Base-by-base conservation (phyloP, 1,284 basidiomycete genomes). In the Thelephora terrestris region DNA sequence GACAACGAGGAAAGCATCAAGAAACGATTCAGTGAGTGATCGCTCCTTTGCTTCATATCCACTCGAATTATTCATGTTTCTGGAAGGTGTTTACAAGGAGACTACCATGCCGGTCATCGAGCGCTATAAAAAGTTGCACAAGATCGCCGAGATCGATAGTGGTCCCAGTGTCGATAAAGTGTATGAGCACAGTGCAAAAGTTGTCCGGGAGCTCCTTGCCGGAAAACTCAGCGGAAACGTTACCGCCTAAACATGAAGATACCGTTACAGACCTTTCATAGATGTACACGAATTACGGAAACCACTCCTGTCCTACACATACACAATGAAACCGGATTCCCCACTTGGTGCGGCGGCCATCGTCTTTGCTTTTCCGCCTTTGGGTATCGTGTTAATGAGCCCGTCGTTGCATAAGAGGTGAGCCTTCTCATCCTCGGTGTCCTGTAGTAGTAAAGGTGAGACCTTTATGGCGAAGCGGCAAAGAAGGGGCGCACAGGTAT, bases 51-150 rank as follows among this genome's bases (percentile, higher is more conserved):
- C 49, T 3, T 10, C 20, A 29, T 44, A 37, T 49, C 7, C 2
- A 5, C 25, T 20, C 47, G 49, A 38, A 32, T 46, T 23, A 51
- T 38, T 46, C 23, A 24, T 46, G 12, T 27, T 43, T 6, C 34
- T 12, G 36, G 5, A 51, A 95, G 92, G 70, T 35, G 96, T 94
- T 1, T 98, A 98, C 68, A 75, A 86, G 53, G 81, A 87, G 45
- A 88, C 92, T 43, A 92, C 89, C n/a, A 91, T 92, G 87, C 95
- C 96, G 10, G 96, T 99, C 47, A 91, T 99, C 52, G 74, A 95
- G 48, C 76, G 93, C 65, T 97, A 96, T 66, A 68, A 74, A 47
- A 66, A 73, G 52, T 63, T 75, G 51, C 72, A 70, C 60, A 91
- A 91, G 64, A 90, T 97, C 17, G 81, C 82, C 18, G 58, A 92